These are phyloP conservation scores for Aphanomyces stellatus DNA, from an alignment of 352 stramenopile species.

Conservation along the genomic window DNA sequence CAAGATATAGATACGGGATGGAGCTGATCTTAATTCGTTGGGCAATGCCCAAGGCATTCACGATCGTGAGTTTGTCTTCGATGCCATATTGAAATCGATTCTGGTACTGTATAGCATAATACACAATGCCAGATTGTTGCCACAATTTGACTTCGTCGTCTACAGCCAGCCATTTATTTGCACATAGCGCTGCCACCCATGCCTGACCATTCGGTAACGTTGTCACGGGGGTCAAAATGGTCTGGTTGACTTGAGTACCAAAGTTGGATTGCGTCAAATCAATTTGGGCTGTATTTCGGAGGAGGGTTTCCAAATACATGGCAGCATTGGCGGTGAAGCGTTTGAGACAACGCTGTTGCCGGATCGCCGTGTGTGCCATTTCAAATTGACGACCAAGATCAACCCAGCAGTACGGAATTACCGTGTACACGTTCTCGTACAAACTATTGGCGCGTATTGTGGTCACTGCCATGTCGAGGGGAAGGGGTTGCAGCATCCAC, in stretches of 20 bases:
- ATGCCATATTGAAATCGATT: slow-evolving; percentile 7
- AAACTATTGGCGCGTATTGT: neutral
- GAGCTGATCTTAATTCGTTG: neutral
- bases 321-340: neutral
- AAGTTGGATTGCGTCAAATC: neutral
- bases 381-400: slow-evolving; percentile 8
- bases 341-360: neutral
- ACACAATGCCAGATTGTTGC: neutral
- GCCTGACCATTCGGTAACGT: neutral
- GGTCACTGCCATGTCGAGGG: neutral
- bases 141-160: neutral
- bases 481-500: neutral
- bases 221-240: neutral
- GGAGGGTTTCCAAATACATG: slow-evolving; percentile 1
- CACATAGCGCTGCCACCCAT: neutral
- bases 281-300: neutral
- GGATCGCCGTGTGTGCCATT: neutral
- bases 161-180: neutral
- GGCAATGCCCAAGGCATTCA: slow-evolving; percentile 7
- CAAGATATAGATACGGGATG: neutral
- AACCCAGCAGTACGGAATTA: slow-evolving; percentile 18
- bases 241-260: neutral
- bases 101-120: slow-evolving; percentile 7
- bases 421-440: neutral
- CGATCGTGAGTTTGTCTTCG: neutral